These are phyloP conservation scores for Erodium maritimum DNA, from an alignment of 345 rosid species.

Conservation along the genomic window DNA sequence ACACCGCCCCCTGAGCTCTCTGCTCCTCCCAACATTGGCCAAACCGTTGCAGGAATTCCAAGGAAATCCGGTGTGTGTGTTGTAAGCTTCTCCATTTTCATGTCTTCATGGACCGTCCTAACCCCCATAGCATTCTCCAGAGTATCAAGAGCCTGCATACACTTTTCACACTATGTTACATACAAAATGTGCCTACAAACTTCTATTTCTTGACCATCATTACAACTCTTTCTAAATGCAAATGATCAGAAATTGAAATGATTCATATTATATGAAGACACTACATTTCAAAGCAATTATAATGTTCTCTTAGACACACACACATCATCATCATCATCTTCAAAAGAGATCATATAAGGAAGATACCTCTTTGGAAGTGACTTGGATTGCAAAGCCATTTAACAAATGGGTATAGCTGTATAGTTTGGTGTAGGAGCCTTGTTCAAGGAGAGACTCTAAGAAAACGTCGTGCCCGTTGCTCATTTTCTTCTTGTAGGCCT, in stretches of 20 bases:
- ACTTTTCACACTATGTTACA: not conserved
- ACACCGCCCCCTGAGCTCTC: slow-evolving; percentile 26
- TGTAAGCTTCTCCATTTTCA: slow-evolving; percentile 33
- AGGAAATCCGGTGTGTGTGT: slow-evolving; percentile 33
- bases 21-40: slow-evolving; percentile 33
- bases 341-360: not conserved
- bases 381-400: slow-evolving; percentile 32
- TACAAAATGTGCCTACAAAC: too few relatives aligned
- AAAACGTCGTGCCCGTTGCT: slow-evolving; percentile 17
- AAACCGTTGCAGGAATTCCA: slow-evolving; percentile 24
- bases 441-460: slow-evolving; percentile 17
- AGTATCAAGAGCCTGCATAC: slow-evolving; percentile 15
- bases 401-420: slow-evolving; percentile 38
- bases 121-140: slow-evolving; percentile 25
- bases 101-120: slow-evolving; percentile 27
- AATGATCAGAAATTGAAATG: not conserved
- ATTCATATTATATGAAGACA: not conserved
- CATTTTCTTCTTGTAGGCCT: slow-evolving; percentile 18
- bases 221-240: not conserved
- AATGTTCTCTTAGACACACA: too few relatives aligned
- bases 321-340: too few relatives aligned
- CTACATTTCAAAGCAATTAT: too few relatives aligned
- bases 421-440: slow-evolving; percentile 27
- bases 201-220: not conserved
- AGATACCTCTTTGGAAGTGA: slow-evolving; percentile 24